Conservation (phyloP, 2,329 filamentous ascomycete genomes). For the Aspergillus texensis region DNA sequence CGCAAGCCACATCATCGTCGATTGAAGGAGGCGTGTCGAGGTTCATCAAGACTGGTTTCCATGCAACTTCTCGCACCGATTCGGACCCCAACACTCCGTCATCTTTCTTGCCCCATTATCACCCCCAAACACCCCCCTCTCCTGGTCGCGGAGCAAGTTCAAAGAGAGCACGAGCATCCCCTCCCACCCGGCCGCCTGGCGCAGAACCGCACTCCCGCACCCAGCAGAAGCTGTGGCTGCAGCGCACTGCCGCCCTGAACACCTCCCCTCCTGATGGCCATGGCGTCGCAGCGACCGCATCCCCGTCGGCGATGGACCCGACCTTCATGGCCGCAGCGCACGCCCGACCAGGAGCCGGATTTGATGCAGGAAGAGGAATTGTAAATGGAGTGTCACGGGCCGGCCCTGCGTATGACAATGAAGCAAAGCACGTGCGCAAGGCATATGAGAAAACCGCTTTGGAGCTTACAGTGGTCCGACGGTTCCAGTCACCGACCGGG, state of each 20-base stretch:
- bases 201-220: constrained; percentile 48
- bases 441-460: constrained; percentile 48
- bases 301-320: constrained; percentile 41
- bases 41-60: constrained; percentile 41
- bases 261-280: constrained; percentile 47
- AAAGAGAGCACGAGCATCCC: constrained; percentile 35
- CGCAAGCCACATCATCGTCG: constrained; percentile 49
- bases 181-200: constrained; percentile 38
- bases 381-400: constrained; percentile 33
- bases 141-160: constrained; percentile 32
- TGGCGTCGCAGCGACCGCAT: constrained; percentile 32
- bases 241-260: constrained; percentile 48
- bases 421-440: constrained; percentile 45
- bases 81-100: constrained; percentile 50
- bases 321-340: constrained; percentile 33
- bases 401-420: constrained; percentile 35
- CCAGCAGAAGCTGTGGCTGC: constrained; percentile 52
- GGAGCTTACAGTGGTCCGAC: constrained; percentile 48
- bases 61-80: constrained; percentile 41
- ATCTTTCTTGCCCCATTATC: constrained; percentile 51
- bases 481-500: constrained; percentile 48
- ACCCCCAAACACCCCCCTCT: constrained; percentile 49
- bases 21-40: constrained; percentile 51
- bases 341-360: constrained; percentile 33
- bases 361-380: constrained; percentile 32